A percentile compares a stretch with the other conserved stretches of the same genome.
Evolutionary conservation across 768 basidiomycete species (phyloP).

Genomic region (Boletus reticuloceps): DNA sequence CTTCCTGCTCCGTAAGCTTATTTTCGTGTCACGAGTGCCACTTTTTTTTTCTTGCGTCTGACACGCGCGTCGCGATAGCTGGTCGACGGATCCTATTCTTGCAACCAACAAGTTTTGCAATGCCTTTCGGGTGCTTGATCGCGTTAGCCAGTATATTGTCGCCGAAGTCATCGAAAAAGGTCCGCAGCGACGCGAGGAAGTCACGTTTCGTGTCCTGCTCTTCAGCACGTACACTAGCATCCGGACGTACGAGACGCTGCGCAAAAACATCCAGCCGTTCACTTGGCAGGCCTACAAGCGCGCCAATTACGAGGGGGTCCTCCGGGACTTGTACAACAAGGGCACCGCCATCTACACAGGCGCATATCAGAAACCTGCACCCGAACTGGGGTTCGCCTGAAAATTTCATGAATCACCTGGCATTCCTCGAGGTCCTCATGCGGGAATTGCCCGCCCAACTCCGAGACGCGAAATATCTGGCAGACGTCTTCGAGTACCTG

Average conservation of each 20-base stretch:
- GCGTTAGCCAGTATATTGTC: slow-evolving; percentile 66
- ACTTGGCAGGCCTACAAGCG: slow-evolving; percentile 61
- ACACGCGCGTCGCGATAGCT: slow-evolving; percentile 38
- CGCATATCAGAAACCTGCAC: slow-evolving; percentile 71
- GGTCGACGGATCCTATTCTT: slow-evolving; percentile 67
- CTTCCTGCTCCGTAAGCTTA: slow-evolving; percentile 45
- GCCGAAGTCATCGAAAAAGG: slow-evolving; percentile 68
- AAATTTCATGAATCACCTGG: slow-evolving; percentile 60
- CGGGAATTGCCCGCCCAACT: slow-evolving; percentile 52
- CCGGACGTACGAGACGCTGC: slow-evolving; percentile 67
- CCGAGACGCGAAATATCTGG: slow-evolving; percentile 48
- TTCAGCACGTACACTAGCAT: slow-evolving; percentile 73
- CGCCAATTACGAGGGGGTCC: slow-evolving; percentile 49
- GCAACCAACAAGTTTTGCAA: slow-evolving; percentile 64
- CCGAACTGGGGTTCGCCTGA: slow-evolving; percentile 47
- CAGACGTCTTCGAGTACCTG: slow-evolving; percentile 61
- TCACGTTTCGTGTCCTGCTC: slow-evolving; percentile 68
- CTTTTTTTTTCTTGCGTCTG: slow-evolving; percentile 9
- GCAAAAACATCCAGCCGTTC: slow-evolving; percentile 49
- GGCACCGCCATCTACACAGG: slow-evolving; percentile 59
- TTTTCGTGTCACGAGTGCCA: slow-evolving; percentile 19
- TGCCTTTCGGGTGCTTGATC: slow-evolving; percentile 72
- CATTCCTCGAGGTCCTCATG: slow-evolving; percentile 59
- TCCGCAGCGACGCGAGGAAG: slow-evolving; percentile 54
- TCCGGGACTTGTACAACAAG: slow-evolving; percentile 38